Conservation (phyloP, 495 filamentous ascomycete species). For the Lindgomyces ingoldianus region DNA sequence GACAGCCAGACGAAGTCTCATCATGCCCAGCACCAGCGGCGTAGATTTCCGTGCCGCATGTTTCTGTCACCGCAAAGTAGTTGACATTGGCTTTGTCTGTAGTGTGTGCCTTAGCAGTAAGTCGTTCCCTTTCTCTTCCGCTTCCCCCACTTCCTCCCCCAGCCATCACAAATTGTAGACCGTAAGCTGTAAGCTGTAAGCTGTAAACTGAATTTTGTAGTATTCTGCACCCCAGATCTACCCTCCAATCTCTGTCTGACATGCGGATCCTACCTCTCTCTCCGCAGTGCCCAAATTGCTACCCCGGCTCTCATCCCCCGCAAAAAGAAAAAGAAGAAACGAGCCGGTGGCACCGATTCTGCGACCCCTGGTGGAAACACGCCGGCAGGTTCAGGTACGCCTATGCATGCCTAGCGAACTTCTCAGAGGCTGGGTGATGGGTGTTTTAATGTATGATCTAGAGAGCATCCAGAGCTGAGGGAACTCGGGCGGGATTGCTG, state of each 20-base stretch:
- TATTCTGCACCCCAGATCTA: constrained; percentile 35
- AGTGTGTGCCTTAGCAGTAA: constrained; percentile 87
- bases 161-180: background rate
- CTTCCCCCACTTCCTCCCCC: background rate
- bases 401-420: constrained; percentile 29
- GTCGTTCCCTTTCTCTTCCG: too few species aligned
- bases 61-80: constrained; percentile 89
- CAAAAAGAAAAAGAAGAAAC: constrained; percentile 76
- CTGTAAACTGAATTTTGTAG: constrained; percentile 9
- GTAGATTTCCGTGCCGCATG: constrained; percentile 97
- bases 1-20: constrained; percentile 62
- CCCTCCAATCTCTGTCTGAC: constrained; percentile 70
- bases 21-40: constrained; percentile 76
- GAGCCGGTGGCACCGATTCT: constrained; percentile 45
- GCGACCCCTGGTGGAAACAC: constrained; percentile 24
- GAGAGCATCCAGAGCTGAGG: too few species aligned
- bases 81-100: constrained; percentile 93
- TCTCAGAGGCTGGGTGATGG: too few species aligned
- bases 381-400: constrained; percentile 23
- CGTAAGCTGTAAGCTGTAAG: too few species aligned
- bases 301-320: constrained; percentile 73
- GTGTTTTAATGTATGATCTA: too few species aligned
- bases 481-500: too few species aligned
- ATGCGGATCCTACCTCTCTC: constrained; percentile 80
- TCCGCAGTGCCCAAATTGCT: constrained; percentile 67